phyloP scores from a whole-genome alignment of 1,139 yeast species.

The Magnusiomyces magnusii region DNA sequence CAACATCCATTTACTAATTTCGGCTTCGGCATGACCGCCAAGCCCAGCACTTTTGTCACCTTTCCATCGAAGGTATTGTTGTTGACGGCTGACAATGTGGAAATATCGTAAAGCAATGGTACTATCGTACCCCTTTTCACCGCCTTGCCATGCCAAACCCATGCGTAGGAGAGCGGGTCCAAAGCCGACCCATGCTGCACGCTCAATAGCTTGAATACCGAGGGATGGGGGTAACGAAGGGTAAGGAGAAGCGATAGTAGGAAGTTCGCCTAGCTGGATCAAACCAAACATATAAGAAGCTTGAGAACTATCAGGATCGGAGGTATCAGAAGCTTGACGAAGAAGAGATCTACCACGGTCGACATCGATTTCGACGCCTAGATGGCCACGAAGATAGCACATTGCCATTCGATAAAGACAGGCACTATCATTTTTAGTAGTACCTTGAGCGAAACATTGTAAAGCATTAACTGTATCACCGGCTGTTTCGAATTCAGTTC shows the following conservation, averaged over 20 bases:
- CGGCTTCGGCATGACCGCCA: constrained; percentile 34
- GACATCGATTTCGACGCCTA: constrained; percentile 25
- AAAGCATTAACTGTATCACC: constrained; percentile 18
- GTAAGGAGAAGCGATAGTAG: constrained; percentile 18
- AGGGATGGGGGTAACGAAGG: constrained; percentile 17
- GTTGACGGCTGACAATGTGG: constrained; percentile 35
- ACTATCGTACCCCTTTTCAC: constrained; percentile 34
- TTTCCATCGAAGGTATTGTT: constrained; percentile 26
- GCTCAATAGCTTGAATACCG: constrained; percentile 31
- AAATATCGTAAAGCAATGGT: constrained; percentile 36
- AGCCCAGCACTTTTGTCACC: constrained; percentile 18
- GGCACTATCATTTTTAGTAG: constrained; percentile 15
- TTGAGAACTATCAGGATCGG: constrained; percentile 36
- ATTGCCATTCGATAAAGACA: constrained; percentile 28
- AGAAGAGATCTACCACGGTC: constrained; percentile 28
- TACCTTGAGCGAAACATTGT: constrained; percentile 17
- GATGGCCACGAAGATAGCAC: constrained; percentile 33
- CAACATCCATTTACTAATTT: constrained; percentile 37
- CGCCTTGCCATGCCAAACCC: constrained; percentile 37
- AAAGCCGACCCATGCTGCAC: constrained; percentile 35
- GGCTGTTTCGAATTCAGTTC: constrained; percentile 23
- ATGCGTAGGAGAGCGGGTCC: constrained; percentile 37
- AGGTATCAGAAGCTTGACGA: constrained; percentile 27
- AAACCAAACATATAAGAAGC: constrained; percentile 35
- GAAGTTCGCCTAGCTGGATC: constrained; percentile 33